phyloP scores from a whole-genome alignment of 768 basidiomycete genomes.

The Guyanaporus albipodus region DNA sequence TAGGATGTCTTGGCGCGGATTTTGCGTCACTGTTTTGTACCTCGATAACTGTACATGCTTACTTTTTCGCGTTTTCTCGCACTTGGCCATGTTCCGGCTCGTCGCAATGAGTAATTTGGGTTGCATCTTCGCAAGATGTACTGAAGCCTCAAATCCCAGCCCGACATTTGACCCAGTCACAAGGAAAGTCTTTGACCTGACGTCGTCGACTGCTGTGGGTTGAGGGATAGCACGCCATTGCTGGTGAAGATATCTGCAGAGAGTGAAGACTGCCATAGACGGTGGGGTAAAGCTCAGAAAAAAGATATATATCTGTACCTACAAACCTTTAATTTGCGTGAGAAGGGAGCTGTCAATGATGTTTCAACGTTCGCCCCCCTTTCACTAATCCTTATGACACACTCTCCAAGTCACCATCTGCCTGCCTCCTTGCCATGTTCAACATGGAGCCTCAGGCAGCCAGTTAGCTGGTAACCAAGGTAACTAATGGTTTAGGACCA shows the following conservation, averaged over 20 bases:
- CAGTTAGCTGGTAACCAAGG: too few species aligned
- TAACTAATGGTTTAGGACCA: too few species aligned
- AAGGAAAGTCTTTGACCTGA: constrained; percentile 46
- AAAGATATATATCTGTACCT: too few species aligned
- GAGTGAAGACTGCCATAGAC: constrained; percentile 12
- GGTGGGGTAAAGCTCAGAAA: neutral
- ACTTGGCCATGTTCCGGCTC: constrained; percentile 30
- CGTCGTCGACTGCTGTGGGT: constrained; percentile 23
- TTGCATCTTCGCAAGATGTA: constrained; percentile 31
- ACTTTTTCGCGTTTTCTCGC: constrained; percentile 20
- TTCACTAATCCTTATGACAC: too few species aligned
- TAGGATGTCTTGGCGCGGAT: constrained; percentile 12
- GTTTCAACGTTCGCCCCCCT: too few species aligned
- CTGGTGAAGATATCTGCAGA: constrained; percentile 18
- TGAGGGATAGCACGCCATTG: constrained; percentile 23
- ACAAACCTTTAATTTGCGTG: too few species aligned
- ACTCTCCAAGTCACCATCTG: too few species aligned
- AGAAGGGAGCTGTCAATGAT: too few species aligned
- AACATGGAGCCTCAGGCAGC: too few species aligned
- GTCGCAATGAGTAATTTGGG: constrained; percentile 33
- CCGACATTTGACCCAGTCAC: constrained; percentile 50
- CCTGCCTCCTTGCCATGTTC: too few species aligned
- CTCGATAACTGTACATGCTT: neutral
- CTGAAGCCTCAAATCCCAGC: constrained; percentile 28
- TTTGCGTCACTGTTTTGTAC: neutral